Evolutionary conservation across 208 protist species (phyloP), one percentile per base, ranked within the genome.

Genomic region (Vickermania ingenoplastis): DNA sequence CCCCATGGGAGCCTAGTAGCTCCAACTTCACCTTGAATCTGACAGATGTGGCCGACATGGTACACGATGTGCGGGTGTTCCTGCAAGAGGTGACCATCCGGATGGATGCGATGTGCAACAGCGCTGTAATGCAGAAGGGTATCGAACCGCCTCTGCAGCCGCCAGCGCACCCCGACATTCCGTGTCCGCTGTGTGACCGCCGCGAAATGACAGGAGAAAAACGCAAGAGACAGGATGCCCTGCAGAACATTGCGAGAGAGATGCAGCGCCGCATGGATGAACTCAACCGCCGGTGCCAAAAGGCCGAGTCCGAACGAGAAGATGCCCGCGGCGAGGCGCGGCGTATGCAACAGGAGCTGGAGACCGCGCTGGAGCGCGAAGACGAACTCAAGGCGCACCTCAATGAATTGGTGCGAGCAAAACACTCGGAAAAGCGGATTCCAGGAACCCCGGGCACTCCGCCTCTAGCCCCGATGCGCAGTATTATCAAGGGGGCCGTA

Each of bases 261-360:
- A 61, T 94, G 45, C 83, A 94, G 61, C 57, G 67, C 1, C 74
- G 82, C 54, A 76, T 91, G 68, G 81, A 91, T 22, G 71, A 75
- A 54, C 56, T 91, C 3, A 75, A 73, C 45, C 73, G 69, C 30
- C 86, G 83, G 67, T 85, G 78, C 64, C 83, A 89, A 55, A 59
- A 58, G 31, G 76, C 87, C 7, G 72, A 91, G 69, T 61, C 74
- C 2, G 87, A 89, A 41, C 79, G 83, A 3, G 83, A 94, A 53
- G 65, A 75, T 24, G 76, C 75, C 4, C 71, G 74, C 22, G 59
- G 65, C 0, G 75, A 87, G 25, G 65, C 79, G 25, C 70, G 75
- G 36, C 72, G 74, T 0, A 66, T 77, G 22, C 60, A 78, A 51
- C 59, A 61, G 45, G 79, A 88, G 41, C 50, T 82, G 45, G 67